phyloP scores from a whole-genome alignment of 768 basidiomycete genomes.

The Tricholoma saponaceum region DNA sequence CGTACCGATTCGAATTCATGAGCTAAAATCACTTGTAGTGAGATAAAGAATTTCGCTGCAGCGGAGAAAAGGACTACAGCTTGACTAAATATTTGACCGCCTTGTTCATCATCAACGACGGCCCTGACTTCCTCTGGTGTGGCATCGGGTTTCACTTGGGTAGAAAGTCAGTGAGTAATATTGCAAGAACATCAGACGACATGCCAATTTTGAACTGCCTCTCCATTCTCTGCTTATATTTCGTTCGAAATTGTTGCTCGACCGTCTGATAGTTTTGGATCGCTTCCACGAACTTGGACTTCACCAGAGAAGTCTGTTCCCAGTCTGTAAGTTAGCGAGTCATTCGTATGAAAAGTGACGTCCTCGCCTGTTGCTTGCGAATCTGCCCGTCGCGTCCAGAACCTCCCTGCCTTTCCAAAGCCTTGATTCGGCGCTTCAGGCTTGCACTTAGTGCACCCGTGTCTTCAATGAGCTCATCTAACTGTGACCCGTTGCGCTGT shows the following conservation, averaged over 20 bases:
- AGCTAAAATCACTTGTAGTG: conserved; percentile 43
- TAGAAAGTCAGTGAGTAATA: background rate
- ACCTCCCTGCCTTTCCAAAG: conserved; percentile 61
- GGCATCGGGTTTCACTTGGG: conserved; percentile 85
- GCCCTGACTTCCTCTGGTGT: conserved; percentile 83
- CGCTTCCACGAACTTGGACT: conserved; percentile 79
- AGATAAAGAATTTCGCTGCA: conserved; percentile 1
- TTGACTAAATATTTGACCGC: conserved; percentile 87
- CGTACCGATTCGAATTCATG: conserved; percentile 87
- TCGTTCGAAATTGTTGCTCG: conserved; percentile 73
- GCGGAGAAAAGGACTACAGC: conserved; percentile 45
- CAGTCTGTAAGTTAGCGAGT: conserved; percentile 4
- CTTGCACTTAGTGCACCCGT: conserved; percentile 67
- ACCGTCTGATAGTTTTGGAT: conserved; percentile 83
- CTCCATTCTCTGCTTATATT: conserved; percentile 79
- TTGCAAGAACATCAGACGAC: conserved; percentile 14
- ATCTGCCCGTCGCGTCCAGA: conserved; percentile 68
- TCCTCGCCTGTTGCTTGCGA: conserved; percentile 69
- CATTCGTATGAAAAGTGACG: background rate
- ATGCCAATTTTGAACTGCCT: conserved; percentile 84
- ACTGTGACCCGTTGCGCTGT: conserved; percentile 54
- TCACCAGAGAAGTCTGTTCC: conserved; percentile 54
- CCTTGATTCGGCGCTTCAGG: conserved; percentile 71
- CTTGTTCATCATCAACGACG: conserved; percentile 81
- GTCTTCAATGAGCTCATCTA: conserved; percentile 67